Conservation (phyloP, 2,329 filamentous ascomycete genomes). For the Neocatenulostroma microsporum region DNA sequence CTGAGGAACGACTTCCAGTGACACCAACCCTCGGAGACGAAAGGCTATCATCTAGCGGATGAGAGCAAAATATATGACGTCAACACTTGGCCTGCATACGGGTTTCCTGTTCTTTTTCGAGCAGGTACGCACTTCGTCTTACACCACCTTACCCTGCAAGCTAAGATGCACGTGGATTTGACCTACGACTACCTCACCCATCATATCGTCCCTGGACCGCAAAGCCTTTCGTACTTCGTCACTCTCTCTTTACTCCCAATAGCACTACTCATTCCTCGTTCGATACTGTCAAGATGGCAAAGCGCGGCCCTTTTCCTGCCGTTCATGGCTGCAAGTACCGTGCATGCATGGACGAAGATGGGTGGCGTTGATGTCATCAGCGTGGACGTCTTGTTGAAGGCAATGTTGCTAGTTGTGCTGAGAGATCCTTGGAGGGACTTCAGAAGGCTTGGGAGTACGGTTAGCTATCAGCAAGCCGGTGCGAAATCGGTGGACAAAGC, state of each 20-base stretch:
- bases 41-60: too few species aligned
- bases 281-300: constrained; percentile 18
- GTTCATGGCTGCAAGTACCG: constrained; percentile 14
- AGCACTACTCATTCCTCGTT: constrained; percentile 20
- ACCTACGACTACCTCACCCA: constrained; percentile 16
- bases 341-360: constrained; percentile 25
- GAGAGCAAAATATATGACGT: too few species aligned
- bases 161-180: constrained; percentile 7
- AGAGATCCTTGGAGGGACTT: constrained; percentile 23
- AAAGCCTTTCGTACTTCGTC: constrained; percentile 22
- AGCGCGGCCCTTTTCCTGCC: constrained; percentile 19
- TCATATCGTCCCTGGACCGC: constrained; percentile 24
- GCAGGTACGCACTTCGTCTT: too few species aligned
- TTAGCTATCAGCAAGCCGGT: too few species aligned
- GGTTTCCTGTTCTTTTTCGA: too few species aligned
- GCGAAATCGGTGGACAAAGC: not conserved
- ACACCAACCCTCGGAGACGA: too few species aligned
- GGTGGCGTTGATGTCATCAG: constrained; percentile 24
- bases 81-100: too few species aligned
- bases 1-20: too few species aligned
- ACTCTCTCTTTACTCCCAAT: constrained; percentile 19
- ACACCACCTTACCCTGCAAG: too few species aligned
- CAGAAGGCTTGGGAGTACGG: not conserved
- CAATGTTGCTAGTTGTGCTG: constrained; percentile 19
- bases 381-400: constrained; percentile 21